Percentiles rank a stretch among this genome's conserved stretches.
phyloP scores from a whole-genome alignment of 495 filamentous ascomycete species.

The Lasiosphaeriaceae sp. region DNA sequence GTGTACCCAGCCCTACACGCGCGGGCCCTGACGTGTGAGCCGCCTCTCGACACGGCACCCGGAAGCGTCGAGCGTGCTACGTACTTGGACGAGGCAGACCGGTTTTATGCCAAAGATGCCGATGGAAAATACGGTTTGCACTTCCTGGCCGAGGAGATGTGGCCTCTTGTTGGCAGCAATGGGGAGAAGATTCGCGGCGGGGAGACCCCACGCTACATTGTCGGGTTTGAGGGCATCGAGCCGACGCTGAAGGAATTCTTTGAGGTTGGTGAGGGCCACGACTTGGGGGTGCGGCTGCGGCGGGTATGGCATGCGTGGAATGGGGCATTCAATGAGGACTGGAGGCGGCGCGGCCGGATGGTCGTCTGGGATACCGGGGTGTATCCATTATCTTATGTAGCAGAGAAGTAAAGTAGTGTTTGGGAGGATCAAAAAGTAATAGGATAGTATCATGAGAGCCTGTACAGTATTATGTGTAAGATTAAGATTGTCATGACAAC shows the following conservation, averaged over 20 bases:
- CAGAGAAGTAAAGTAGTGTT: too few species aligned
- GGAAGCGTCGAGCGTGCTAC: conserved; percentile 45
- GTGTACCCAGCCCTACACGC: conserved; percentile 69
- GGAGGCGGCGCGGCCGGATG: conserved; percentile 76
- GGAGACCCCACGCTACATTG: conserved; percentile 50
- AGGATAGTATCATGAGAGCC: too few species aligned
- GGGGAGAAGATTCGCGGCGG: conserved; percentile 28
- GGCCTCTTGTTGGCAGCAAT: conserved; percentile 22
- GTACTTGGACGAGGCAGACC: conserved; percentile 87
- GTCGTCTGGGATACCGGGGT: conserved; percentile 66
- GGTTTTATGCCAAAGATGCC: conserved; percentile 60
- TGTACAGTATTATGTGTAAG: too few species aligned
- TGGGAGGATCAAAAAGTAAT: too few species aligned
- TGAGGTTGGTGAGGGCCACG: conserved; percentile 24
- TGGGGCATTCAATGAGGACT: conserved; percentile 82
- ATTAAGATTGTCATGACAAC: too few species aligned
- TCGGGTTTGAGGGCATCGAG: conserved; percentile 53
- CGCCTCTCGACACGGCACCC: conserved; percentile 64
- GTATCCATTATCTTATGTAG: conserved; percentile 11
- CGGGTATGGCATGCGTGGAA: conserved; percentile 74
- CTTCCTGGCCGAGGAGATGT: conserved; percentile 54
- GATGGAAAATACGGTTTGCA: conserved; percentile 18
- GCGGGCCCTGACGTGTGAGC: conserved; percentile 89
- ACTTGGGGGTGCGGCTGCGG: conserved; percentile 43
- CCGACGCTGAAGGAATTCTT: conserved; percentile 41